phyloP scores from a whole-genome alignment of 2,329 filamentous ascomycete genomes.

The Fusarium tanahbumbuense region DNA sequence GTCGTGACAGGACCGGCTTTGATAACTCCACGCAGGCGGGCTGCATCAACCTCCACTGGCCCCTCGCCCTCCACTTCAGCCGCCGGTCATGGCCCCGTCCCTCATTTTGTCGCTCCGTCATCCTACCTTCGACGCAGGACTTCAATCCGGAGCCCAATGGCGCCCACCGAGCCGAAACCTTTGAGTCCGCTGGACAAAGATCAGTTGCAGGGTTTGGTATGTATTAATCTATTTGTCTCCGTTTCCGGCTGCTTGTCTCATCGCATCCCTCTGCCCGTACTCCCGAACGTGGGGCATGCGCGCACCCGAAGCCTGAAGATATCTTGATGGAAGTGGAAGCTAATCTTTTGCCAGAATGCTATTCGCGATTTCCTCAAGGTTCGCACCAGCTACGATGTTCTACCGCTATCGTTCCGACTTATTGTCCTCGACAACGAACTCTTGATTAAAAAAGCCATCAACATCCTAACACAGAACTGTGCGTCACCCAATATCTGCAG shows the following conservation, averaged over 20 bases:
- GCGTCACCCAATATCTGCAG: conserved; percentile 41
- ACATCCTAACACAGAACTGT: conserved; percentile 97
- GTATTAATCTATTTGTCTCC: conserved; percentile 47
- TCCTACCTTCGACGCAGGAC: conserved; percentile 64
- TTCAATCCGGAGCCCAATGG: conserved; percentile 52
- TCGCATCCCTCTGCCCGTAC: conserved; percentile 33
- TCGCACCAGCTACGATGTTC: conserved; percentile 96
- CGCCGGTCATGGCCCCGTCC: conserved; percentile 52
- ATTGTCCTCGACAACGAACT: conserved; percentile 96
- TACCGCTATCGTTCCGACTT: conserved; percentile 94
- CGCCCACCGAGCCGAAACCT: conserved; percentile 54
- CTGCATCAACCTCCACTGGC: conserved; percentile 39
- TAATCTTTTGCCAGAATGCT: conserved; percentile 69
- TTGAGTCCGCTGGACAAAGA: conserved; percentile 77
- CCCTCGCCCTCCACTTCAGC: conserved; percentile 38
- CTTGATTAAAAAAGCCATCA: conserved; percentile 95
- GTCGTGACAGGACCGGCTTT: conserved; percentile 29
- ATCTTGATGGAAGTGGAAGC: conserved; percentile 26
- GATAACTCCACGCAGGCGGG: conserved; percentile 38
- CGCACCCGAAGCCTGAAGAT: conserved; percentile 14
- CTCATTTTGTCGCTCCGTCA: conserved; percentile 70
- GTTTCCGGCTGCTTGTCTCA: conserved; percentile 6
- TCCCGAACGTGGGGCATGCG: conserved; percentile 34
- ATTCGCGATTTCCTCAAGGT: conserved; percentile 97
- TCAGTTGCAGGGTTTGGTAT: conserved; percentile 81